Conservation (phyloP, 768 basidiomycete species). For the Trametes coccinea region DNA sequence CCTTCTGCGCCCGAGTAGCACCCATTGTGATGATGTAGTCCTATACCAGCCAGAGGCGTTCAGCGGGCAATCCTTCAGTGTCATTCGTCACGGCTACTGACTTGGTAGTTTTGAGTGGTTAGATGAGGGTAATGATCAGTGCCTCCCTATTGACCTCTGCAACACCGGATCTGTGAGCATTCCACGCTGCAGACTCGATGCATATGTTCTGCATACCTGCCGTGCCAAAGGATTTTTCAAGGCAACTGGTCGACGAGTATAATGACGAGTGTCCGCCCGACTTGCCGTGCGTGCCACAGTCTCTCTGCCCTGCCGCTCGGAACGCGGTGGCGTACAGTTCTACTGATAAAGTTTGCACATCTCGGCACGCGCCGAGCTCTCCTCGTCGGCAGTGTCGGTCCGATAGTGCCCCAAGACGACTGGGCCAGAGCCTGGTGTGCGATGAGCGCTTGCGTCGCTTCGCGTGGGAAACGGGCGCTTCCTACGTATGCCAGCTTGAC, state of each 20-base stretch:
- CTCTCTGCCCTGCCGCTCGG: not conserved
- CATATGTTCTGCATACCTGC: conserved; percentile 48
- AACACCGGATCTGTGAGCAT: conserved; percentile 18
- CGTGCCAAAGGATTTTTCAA: conserved; percentile 97
- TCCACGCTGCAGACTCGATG: not conserved
- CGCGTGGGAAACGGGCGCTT: too few species aligned
- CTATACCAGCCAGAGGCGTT: conserved; percentile 2
- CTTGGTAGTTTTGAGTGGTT: conserved; percentile 11
- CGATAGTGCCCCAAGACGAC: not conserved
- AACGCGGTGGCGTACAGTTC: conserved; percentile 30
- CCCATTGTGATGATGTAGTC: conserved; percentile 66
- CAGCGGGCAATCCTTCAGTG: not conserved
- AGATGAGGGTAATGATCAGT: conserved; percentile 36
- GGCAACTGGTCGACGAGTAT: conserved; percentile 49
- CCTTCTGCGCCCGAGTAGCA: conserved; percentile 87
- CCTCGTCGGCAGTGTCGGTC: not conserved
- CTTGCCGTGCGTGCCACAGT: conserved; percentile 2
- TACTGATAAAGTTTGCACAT: conserved; percentile 24
- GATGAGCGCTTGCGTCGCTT: too few species aligned
- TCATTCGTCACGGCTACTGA: not conserved
- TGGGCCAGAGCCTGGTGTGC: conserved; percentile 2
- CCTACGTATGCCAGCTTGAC: too few species aligned
- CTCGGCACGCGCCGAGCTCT: not conserved
- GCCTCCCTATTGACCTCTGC: conserved; percentile 95
- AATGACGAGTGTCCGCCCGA: conserved; percentile 1